Evolutionary conservation across 257 asterid genomes (phyloP).

Genomic region (Scutellaria baicalensis): DNA sequence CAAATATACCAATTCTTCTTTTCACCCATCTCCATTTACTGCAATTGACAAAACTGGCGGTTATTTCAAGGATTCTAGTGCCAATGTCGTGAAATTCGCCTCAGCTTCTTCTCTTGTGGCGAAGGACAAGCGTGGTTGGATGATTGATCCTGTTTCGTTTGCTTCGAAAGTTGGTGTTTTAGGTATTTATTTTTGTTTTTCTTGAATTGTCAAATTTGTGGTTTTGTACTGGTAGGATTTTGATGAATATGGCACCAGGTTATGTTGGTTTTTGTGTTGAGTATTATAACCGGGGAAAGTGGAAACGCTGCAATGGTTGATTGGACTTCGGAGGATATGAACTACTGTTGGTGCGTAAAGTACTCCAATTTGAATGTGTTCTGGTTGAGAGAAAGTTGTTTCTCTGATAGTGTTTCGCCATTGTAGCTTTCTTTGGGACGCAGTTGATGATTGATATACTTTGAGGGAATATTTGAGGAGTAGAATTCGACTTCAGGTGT

Average conservation of each 20-base stretch:
- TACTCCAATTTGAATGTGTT: constrained; percentile 12
- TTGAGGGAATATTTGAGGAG: neutral
- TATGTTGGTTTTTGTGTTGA: neutral
- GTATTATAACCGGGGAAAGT: neutral
- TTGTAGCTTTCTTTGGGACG: neutral
- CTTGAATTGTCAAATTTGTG: neutral
- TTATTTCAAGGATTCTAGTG: constrained; percentile 26
- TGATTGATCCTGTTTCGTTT: constrained; percentile 64
- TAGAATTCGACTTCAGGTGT: neutral
- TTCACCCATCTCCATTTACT: constrained; percentile 19
- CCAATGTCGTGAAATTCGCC: constrained; percentile 53
- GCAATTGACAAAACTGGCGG: constrained; percentile 21
- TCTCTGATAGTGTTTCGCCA: neutral
- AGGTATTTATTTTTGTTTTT: constrained; percentile 31
- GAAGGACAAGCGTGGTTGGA: constrained; percentile 93
- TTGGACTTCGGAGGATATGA: neutral
- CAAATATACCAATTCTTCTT: constrained; percentile 17
- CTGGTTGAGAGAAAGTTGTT: neutral
- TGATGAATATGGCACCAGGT: neutral
- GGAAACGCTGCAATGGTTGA: constrained; percentile 2
- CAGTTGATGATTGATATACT: neutral
- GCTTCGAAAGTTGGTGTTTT: constrained; percentile 42
- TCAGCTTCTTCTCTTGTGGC: constrained; percentile 37
- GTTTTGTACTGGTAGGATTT: neutral
- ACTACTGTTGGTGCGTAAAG: constrained; percentile 9